These are phyloP conservation scores for Beauveria bassiana DNA, from an alignment of 2,329 filamentous ascomycete genomes.

Conservation along the genomic window DNA sequence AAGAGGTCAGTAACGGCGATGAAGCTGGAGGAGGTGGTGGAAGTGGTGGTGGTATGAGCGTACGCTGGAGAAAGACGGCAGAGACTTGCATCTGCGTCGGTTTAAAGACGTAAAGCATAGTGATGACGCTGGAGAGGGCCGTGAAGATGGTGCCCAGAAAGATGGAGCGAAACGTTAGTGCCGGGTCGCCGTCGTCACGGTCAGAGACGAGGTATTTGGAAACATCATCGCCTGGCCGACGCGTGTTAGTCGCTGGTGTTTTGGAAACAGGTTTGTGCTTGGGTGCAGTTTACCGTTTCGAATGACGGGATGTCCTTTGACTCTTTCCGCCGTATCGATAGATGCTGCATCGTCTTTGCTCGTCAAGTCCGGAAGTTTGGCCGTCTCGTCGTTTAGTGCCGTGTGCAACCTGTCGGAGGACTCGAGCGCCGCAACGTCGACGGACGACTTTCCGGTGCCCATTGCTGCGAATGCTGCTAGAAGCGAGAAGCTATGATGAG, in stretches of 20 bases:
- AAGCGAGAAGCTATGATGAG: neutral
- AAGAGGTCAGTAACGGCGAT: neutral
- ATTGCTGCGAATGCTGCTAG: neutral
- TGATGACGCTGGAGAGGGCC: slow-evolving; percentile 17
- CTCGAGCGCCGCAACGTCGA: neutral
- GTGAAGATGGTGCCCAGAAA: slow-evolving; percentile 15
- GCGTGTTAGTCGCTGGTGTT: neutral
- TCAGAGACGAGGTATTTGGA: slow-evolving; percentile 16
- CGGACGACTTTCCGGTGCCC: neutral
- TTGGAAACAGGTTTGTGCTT: neutral
- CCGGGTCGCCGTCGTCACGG: slow-evolving; percentile 16
- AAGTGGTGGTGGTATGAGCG: neutral
- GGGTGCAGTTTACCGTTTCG: slow-evolving; percentile 5
- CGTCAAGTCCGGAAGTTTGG: neutral
- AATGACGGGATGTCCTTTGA: slow-evolving; percentile 11
- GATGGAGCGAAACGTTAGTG: slow-evolving; percentile 17
- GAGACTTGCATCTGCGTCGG: slow-evolving; percentile 15
- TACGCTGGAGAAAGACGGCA: slow-evolving; percentile 14
- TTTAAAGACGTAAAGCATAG: slow-evolving; percentile 17
- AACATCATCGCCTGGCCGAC: slow-evolving; percentile 12
- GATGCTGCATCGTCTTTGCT: neutral
- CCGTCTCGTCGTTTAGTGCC: neutral
- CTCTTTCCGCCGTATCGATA: neutral
- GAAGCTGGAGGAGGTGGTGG: no score
- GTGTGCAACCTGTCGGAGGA: neutral